Percentiles rank a stretch among this genome's conserved stretches.
phyloP scores from a whole-genome alignment of 2,329 filamentous ascomycete genomes.

The Stenocarpella maydis region DNA sequence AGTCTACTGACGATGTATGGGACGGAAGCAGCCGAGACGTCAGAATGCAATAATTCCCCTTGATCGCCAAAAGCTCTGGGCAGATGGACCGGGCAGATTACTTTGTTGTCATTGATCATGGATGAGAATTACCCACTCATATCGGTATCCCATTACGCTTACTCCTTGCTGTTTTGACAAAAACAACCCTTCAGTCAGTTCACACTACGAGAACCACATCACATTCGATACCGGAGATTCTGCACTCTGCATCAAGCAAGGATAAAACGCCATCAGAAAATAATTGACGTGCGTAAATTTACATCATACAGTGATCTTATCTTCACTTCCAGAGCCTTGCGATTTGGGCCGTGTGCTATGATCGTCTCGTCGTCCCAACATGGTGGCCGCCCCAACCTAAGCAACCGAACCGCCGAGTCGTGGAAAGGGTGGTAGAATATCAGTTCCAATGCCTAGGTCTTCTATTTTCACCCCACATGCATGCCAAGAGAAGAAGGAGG shows the following conservation, averaged over 20 bases:
- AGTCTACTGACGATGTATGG: too few species aligned
- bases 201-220: neutral
- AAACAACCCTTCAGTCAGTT: neutral
- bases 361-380: constrained; percentile 27
- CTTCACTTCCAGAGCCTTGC: constrained; percentile 30
- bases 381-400: constrained; percentile 29
- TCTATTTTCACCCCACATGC: constrained; percentile 14
- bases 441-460: constrained; percentile 14
- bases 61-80: neutral
- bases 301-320: constrained; percentile 35
- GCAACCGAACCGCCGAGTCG: constrained; percentile 31
- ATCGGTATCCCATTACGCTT: neutral
- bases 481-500: constrained; percentile 5
- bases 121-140: neutral
- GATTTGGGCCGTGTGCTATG: constrained; percentile 26
- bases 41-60: too few species aligned
- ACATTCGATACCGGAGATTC: neutral
- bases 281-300: constrained; percentile 27
- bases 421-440: constrained; percentile 10
- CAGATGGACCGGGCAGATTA: neutral
- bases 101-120: neutral
- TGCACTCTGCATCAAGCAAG: neutral
- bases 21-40: too few species aligned
- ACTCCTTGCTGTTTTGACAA: neutral
- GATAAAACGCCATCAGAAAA: neutral